phyloP scores from a whole-genome alignment of 1,139 yeast species.

The Hanseniaspora gamundiae region DNA sequence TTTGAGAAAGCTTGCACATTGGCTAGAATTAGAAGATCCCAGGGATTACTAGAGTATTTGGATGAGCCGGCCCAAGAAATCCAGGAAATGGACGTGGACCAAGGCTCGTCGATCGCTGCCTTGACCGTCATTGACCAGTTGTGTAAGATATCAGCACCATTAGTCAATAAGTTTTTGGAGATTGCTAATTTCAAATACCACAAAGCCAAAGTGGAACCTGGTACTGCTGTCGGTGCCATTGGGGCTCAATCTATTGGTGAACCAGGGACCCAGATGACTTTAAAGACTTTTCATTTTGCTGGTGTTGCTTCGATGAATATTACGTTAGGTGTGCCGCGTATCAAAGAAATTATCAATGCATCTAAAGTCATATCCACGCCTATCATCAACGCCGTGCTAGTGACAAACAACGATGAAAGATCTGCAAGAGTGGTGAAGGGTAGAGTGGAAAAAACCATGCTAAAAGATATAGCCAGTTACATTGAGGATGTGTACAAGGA shows the following conservation, averaged over 20 bases:
- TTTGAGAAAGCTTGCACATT: constrained; percentile 43
- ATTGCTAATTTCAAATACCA: constrained; percentile 75
- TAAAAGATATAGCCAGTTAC: constrained; percentile 76
- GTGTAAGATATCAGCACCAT: constrained; percentile 49
- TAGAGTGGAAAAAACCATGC: constrained; percentile 81
- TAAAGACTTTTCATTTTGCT: constrained; percentile 98
- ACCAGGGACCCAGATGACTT: constrained; percentile 98
- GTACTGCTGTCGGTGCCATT: constrained; percentile 98
- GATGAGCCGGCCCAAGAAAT: constrained; percentile 35
- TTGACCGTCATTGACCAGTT: constrained; percentile 57
- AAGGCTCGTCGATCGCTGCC: constrained; percentile 23
- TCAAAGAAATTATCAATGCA: constrained; percentile 95
- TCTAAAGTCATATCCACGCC: constrained; percentile 94
- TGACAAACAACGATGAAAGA: constrained; percentile 87
- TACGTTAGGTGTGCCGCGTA: constrained; percentile 97
- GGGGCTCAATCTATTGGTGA: constrained; percentile 99
- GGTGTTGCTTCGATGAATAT: constrained; percentile 99
- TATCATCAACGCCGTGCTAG: constrained; percentile 86
- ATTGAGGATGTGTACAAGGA: constrained; percentile 91
- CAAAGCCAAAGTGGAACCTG: constrained; percentile 93
- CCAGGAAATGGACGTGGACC: constrained; percentile 37
- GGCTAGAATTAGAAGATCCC: constrained; percentile 44
- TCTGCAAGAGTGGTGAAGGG: constrained; percentile 99
- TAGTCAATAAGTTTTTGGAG: constrained; percentile 57
- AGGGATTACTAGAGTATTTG: constrained; percentile 34